A percentile compares a stretch with the other conserved stretches of the same genome.
Conservation (phyloP, 441 rosid species). For the Jatropha podagrica region DNA sequence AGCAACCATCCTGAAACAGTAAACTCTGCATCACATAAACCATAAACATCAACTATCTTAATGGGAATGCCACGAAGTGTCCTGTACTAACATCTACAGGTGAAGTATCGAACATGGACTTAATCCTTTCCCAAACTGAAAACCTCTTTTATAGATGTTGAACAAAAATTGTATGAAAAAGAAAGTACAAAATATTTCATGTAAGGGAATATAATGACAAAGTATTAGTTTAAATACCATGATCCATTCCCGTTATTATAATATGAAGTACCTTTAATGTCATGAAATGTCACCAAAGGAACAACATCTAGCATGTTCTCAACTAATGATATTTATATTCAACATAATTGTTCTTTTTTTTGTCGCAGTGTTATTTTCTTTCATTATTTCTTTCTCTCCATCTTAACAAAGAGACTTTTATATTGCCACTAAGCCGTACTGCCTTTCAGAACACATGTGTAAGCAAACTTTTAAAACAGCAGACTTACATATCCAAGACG, state of each 20-base stretch:
- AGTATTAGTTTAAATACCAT: not conserved
- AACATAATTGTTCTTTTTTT: not conserved
- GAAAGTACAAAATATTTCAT: not conserved
- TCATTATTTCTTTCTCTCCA: not conserved
- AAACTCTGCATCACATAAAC: not conserved
- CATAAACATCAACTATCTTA: not conserved
- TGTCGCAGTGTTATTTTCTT: not conserved
- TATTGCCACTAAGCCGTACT: not conserved
- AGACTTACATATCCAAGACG: conserved; percentile 84
- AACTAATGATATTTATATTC: not conserved
- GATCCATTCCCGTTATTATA: not conserved
- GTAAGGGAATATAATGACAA: not conserved
- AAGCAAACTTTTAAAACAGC: not conserved
- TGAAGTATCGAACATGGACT: too few species aligned
- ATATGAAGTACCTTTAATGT: not conserved
- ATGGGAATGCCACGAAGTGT: not conserved
- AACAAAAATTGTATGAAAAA: not conserved
- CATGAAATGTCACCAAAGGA: not conserved
- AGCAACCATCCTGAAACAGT: too few species aligned
- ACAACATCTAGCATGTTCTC: not conserved
- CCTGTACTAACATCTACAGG: not conserved
- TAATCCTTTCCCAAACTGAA: not conserved
- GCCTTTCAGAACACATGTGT: not conserved
- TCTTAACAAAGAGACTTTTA: not conserved
- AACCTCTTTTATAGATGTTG: not conserved